Conservation (phyloP, 2,329 filamentous ascomycete genomes). For the Neofusicoccum cordaticola region DNA sequence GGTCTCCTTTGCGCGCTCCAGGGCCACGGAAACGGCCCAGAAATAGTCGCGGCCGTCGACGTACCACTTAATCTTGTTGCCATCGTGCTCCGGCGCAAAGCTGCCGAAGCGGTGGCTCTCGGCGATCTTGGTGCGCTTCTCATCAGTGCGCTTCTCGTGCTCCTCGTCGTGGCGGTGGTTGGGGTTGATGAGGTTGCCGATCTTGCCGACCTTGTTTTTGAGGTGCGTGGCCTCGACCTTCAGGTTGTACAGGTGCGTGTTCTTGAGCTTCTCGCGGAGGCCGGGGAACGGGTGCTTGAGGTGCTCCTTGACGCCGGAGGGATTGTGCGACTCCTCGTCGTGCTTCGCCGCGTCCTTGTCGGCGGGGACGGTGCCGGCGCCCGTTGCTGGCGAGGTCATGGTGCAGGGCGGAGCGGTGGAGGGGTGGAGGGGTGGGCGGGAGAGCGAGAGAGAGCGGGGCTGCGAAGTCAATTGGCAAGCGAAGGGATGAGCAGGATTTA, state of each 20-base stretch:
- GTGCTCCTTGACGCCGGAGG: constrained; percentile 14
- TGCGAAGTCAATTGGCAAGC: not conserved
- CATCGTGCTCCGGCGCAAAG: constrained; percentile 82
- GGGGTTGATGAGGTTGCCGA: constrained; percentile 69
- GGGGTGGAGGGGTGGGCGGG: not conserved
- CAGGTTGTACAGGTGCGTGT: constrained; percentile 46
- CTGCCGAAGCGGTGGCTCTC: constrained; percentile 82
- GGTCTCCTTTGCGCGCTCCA: constrained; percentile 86
- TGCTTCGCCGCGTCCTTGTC: not conserved
- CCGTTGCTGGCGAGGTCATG: constrained; percentile 10
- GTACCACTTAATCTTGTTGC: constrained; percentile 93
- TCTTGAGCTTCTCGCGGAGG: constrained; percentile 45
- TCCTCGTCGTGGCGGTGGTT: constrained; percentile 93
- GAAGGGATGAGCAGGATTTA: not conserved
- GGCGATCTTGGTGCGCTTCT: constrained; percentile 69
- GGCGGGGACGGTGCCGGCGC: not conserved
- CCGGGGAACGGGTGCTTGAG: constrained; percentile 39
- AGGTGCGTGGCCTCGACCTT: constrained; percentile 56
- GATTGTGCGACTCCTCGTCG: constrained; percentile 16
- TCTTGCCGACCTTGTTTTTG: constrained; percentile 63
- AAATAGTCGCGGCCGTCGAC: constrained; percentile 95
- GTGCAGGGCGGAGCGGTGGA: not conserved
- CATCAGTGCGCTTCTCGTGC: constrained; percentile 80
- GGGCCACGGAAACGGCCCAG: constrained; percentile 82
- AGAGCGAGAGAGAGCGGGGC: not conserved